phyloP scores from a whole-genome alignment of 139 green algal species.

The Desmodesmus armatus region DNA sequence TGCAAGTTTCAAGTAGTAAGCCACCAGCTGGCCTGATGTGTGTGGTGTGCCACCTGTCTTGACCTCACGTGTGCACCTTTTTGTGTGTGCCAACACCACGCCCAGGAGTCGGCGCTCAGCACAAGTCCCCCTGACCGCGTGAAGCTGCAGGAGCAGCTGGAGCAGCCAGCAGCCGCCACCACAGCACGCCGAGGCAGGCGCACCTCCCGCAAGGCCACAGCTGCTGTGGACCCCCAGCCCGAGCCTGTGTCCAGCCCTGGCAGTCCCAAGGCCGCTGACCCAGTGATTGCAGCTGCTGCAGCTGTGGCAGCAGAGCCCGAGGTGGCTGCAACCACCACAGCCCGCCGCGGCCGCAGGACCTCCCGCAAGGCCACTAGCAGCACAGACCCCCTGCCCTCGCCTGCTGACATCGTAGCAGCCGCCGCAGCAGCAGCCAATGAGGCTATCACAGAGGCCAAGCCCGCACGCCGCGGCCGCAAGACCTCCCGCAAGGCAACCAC shows the following conservation, averaged over 20 bases:
- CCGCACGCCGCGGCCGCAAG: background rate
- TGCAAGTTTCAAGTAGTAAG: background rate
- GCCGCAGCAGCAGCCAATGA: background rate
- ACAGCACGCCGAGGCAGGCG: slow-evolving; percentile 6
- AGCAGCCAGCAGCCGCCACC: background rate
- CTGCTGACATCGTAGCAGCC: no score
- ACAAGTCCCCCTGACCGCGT: background rate
- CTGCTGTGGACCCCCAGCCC: background rate
- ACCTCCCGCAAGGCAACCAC: slow-evolving; percentile 10
- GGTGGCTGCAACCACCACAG: background rate
- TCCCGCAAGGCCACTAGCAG: slow-evolving; percentile 9
- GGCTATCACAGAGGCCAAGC: background rate
- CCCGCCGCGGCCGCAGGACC: background rate
- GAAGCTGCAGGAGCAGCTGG: background rate
- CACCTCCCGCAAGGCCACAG: slow-evolving; percentile 31
- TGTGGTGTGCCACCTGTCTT: background rate
- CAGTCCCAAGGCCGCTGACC: background rate
- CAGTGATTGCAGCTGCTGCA: background rate
- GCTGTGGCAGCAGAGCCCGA: background rate
- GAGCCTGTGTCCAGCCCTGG: no score
- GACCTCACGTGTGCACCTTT: background rate
- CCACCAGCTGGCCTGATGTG: background rate
- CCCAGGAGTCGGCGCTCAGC: slow-evolving; percentile 10
- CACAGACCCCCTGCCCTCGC: background rate
- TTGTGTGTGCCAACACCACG: no score